A percentile compares a stretch with the other conserved stretches of the same genome.
Conservation (phyloP, 1,139 yeast genomes). For the Candida sp. region DNA sequence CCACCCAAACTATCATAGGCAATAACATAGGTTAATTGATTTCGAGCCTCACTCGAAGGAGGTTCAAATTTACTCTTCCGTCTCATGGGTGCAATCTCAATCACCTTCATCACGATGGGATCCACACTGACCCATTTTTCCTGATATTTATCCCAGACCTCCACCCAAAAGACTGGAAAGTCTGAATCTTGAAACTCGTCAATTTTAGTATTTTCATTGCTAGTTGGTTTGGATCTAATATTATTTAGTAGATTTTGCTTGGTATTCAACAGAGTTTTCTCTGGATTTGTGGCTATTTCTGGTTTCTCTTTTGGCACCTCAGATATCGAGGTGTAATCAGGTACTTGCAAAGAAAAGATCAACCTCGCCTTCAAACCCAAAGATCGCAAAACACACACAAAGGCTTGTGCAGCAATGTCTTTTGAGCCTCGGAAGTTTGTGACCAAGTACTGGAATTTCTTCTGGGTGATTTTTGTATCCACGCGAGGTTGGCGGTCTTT, state of each 20-base stretch:
- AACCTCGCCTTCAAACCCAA: constrained; percentile 72
- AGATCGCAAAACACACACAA: constrained; percentile 70
- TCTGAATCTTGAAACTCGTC: constrained; percentile 23
- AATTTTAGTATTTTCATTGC: constrained; percentile 7
- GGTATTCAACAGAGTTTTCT: neutral
- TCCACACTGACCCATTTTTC: constrained; percentile 85
- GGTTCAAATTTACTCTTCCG: constrained; percentile 72
- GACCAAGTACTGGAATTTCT: constrained; percentile 40
- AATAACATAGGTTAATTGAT: constrained; percentile 67
- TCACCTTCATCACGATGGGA: constrained; percentile 60
- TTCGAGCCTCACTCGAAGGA: constrained; percentile 55
- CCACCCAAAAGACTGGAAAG: constrained; percentile 88
- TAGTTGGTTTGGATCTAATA: neutral
- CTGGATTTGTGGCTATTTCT: constrained; percentile 1
- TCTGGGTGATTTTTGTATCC: constrained; percentile 24
- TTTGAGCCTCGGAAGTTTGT: constrained; percentile 59
- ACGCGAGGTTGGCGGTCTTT: constrained; percentile 17
- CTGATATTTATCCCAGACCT: constrained; percentile 79
- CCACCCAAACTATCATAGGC: constrained; percentile 69
- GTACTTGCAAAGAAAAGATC: constrained; percentile 83
- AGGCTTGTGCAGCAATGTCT: constrained; percentile 86
- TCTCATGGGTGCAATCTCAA: constrained; percentile 64
- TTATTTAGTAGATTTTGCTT: neutral
- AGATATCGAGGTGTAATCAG: constrained; percentile 61
- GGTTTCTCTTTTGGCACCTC: constrained; percentile 7